Conservation (phyloP, 2,329 filamentous ascomycete species). For the Parafenestella ontariensis region DNA sequence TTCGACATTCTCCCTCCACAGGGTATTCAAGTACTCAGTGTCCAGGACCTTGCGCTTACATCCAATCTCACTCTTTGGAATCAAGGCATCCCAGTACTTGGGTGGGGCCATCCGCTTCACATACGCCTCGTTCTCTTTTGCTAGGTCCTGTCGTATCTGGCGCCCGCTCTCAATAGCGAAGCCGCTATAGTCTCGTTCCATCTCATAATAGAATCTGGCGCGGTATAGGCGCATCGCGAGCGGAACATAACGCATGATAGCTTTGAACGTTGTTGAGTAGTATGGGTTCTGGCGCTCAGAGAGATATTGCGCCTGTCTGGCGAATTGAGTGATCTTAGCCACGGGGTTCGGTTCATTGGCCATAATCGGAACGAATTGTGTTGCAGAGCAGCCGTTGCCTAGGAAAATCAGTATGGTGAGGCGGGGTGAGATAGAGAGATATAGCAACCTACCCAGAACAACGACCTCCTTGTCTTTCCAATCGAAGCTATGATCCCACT, state of each 20-base stretch:
- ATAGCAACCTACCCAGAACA: constrained; percentile 30
- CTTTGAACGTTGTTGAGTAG: constrained; percentile 52
- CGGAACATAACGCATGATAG: constrained; percentile 55
- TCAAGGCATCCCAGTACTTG: constrained; percentile 54
- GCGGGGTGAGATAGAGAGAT: not conserved
- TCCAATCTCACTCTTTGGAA: constrained; percentile 55
- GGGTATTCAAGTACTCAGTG: constrained; percentile 54
- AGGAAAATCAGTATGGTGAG: not conserved
- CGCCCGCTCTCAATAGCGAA: constrained; percentile 51
- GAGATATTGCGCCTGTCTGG: constrained; percentile 60
- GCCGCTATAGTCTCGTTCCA: constrained; percentile 54
- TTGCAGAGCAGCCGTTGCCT: constrained; percentile 58
- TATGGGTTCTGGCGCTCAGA: constrained; percentile 53
- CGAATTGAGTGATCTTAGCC: constrained; percentile 56
- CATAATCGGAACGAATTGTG: constrained; percentile 58
- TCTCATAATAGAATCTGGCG: constrained; percentile 51
- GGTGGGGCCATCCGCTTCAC: constrained; percentile 53
- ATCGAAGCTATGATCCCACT: constrained; percentile 58
- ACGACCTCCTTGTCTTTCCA: constrained; percentile 51
- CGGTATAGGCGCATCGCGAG: constrained; percentile 55
- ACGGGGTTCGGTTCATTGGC: constrained; percentile 46
- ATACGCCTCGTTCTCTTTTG: constrained; percentile 52
- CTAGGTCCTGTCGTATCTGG: constrained; percentile 46
- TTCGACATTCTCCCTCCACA: constrained; percentile 54
- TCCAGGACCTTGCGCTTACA: constrained; percentile 59